Evolutionary conservation across 805 yeast species (phyloP), one percentile per base, ranked within the genome.

Genomic region (Saturnispora galanensis): DNA sequence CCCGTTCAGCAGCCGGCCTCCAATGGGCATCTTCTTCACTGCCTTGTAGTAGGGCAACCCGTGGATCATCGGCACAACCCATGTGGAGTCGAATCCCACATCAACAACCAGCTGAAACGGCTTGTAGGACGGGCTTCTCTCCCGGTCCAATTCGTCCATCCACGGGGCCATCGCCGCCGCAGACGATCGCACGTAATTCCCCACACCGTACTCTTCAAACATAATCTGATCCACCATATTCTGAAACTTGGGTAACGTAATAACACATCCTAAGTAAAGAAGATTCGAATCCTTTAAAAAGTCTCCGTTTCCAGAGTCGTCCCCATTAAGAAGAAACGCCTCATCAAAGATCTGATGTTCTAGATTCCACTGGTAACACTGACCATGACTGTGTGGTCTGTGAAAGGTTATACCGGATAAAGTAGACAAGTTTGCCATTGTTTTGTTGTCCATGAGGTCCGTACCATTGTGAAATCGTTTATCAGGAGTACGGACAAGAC

Each of bases 271-370:
- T 2, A 89, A 79, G 40, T 85, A 69, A 0, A 88, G 69, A 35
- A 93, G 66, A 45, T 82, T 77, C 2, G 76, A 65, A 1, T 76
- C 81, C 13, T 46, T 33, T 10, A 71, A 54, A 42, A 73, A 70
- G 37, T 74, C 58, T 4, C 69, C 74, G 30, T 48, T 45, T 6
- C 51, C 49, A 18, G 49, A 45, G 45, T 62, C 57, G 30, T 63
- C 64, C 12, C 47, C 47, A 51, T 69, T 64, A 38, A 68, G 73
- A 15, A 50, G 39, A 58, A 87, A 70, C 5, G 81, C 72, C 51
- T 82, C 77, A 60, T 93, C 97, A 98, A 97, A 93, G 2, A 93
- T 73, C 17, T 82, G 81, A 55, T 82, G 83, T 58, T 93, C 88
- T 2, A 84, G 66, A 50, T 86, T 95, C 98, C 97, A 93, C 33